Conservation (phyloP, 305 asterid genomes). For the Solanum chacoense region DNA sequence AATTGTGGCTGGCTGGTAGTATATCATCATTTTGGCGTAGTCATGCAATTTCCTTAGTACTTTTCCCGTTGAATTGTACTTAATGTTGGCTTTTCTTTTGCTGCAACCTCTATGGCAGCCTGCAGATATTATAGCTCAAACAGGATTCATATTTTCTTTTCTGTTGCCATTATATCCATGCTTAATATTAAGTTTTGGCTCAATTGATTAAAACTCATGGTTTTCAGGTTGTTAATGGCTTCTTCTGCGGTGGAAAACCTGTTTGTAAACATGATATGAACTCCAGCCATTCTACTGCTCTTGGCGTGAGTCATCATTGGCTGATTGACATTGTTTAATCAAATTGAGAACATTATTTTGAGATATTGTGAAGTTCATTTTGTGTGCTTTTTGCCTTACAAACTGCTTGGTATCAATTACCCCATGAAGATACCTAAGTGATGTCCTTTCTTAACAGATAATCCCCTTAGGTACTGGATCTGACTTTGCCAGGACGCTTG, state of each 20-base stretch:
- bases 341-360: not conserved
- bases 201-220: not conserved
- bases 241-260: slow-evolving; percentile 70
- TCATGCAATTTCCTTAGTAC: not conserved
- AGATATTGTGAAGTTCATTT: slow-evolving; percentile 4
- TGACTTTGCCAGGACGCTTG: slow-evolving; percentile 81
- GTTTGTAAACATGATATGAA: slow-evolving; percentile 38
- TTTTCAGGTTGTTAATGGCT: slow-evolving; percentile 78
- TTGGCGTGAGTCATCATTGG: slow-evolving; percentile 58
- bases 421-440: slow-evolving; percentile 4
- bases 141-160: not conserved
- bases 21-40: not conserved
- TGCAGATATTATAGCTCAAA: not conserved
- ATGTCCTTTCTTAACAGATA: slow-evolving; percentile 43
- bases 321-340: not conserved
- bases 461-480: slow-evolving; percentile 92
- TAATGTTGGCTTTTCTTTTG: not conserved
- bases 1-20: not conserved
- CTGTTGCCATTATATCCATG: not conserved
- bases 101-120: not conserved
- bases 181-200: not conserved
- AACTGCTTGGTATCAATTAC: slow-evolving; percentile 5
- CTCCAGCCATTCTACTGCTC: slow-evolving; percentile 44
- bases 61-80: not conserved
- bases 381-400: slow-evolving; percentile 1